A percentile compares a stretch with the other conserved stretches of the same genome.
phyloP scores from a whole-genome alignment of 371 early-diverging fungal genomes.

The Mycotypha africana region DNA sequence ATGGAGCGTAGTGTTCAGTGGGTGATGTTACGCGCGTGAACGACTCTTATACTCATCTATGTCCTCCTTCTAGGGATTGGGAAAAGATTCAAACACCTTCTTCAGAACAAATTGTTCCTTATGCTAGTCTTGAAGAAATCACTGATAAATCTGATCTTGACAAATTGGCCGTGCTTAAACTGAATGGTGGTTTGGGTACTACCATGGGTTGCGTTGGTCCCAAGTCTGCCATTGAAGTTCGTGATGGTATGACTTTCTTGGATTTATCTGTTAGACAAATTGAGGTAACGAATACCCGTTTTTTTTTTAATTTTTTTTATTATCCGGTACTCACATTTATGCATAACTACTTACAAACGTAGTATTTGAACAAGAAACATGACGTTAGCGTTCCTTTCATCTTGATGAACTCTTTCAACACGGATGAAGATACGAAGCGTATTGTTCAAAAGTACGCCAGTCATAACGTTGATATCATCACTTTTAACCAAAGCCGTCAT shows the following conservation, averaged over 20 bases:
- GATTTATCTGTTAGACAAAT: constrained; percentile 98
- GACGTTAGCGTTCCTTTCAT: constrained; percentile 93
- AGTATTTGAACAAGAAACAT: constrained; percentile 86
- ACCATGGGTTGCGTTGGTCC: constrained; percentile 99
- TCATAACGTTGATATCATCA: constrained; percentile 84
- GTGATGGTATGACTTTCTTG: constrained; percentile 96
- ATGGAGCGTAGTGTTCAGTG: no score
- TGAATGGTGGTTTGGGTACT: constrained; percentile 99
- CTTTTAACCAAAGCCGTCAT: constrained; percentile 96
- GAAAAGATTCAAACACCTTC: constrained; percentile 85
- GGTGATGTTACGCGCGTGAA: no score
- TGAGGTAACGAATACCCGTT: constrained; percentile 53
- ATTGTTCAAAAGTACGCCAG: constrained; percentile 93
- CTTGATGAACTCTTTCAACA: constrained; percentile 99
- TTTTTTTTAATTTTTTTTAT: not conserved
- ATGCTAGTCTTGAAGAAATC: constrained; percentile 51
- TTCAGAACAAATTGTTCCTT: constrained; percentile 76
- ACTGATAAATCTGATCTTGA: constrained; percentile 48
- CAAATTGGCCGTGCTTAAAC: constrained; percentile 97
- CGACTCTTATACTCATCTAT: no score
- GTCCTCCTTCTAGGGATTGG: constrained; percentile 91
- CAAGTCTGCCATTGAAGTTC: constrained; percentile 97
- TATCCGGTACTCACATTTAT: no score
- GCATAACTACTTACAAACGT: no score
- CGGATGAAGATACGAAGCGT: constrained; percentile 92